Evolutionary conservation across 202 grass and related monocot species (phyloP), one percentile per base, ranked within the genome.

Genomic region (Eragrostis tef): DNA sequence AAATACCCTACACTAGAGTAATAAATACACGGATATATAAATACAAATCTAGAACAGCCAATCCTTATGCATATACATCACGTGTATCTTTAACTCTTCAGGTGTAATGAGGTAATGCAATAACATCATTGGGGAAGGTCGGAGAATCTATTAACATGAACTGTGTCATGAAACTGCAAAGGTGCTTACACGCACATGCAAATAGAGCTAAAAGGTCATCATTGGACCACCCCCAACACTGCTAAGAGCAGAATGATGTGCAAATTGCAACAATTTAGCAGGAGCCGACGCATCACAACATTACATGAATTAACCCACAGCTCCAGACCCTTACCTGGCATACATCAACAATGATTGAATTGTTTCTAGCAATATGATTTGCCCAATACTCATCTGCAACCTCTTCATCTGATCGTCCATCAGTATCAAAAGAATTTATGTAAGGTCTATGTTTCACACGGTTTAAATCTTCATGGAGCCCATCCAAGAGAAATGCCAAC

Each of bases 281-380:
- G 17, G 26, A 75, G 31, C 20, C 26, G 25, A 57, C 15, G 11
- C 68, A 88, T 52, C 64, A 60, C 22, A 42, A 73, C 73, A 58
- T 68, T 24, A 47, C 79, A 50, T 45, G 44, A 86, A 61, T 19
- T 51, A 43, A 87, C 56, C 58, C 19, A 22, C 36, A 77, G 25
- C 74, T 70, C 47, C 44, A 12, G 21, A 44, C 80, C 80, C 82
- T 83, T 51, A 97, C 96, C 93, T 99, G 96, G 87, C 96, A 99
- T 70, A 99, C 96, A 73, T 99, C 96, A 88, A 99, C 96, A 83
- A 99, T 96, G 49, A 99, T 99, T 56, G 96, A 99, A 93, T 99
- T 83, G 64, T 99, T 99, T 86, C 93, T 86, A 50, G 96, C 93
- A 83, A 99, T 96, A 82, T 99, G 96, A 88, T 96, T 99, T 70